These are phyloP conservation scores for Kurtzmaniella quercitrusa DNA, from an alignment of 1,139 yeast species.

Conservation along the genomic window DNA sequence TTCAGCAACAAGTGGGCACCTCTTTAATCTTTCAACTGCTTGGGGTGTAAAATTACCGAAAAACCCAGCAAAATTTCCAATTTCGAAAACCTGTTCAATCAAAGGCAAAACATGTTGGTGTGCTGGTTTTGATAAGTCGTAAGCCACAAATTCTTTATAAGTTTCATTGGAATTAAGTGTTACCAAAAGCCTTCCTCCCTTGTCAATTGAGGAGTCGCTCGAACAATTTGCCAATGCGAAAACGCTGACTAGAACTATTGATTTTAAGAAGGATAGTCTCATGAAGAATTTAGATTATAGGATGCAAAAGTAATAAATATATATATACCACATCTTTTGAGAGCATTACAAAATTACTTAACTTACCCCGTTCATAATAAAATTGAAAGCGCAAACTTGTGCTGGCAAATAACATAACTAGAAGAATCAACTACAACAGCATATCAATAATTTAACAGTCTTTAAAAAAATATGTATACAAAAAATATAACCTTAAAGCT, in stretches of 20 bases:
- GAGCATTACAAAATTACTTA: too few species aligned
- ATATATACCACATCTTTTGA: too few species aligned
- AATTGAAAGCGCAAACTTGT: too few species aligned
- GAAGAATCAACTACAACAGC: not conserved
- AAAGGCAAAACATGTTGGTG: constrained; percentile 37
- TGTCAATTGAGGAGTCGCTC: not conserved
- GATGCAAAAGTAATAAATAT: too few species aligned
- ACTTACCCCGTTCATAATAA: too few species aligned
- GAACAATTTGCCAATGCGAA: not conserved
- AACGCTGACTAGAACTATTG: not conserved
- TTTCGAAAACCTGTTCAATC: constrained; percentile 43
- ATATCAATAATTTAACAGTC: not conserved
- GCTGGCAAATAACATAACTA: too few species aligned
- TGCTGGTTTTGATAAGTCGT: constrained; percentile 31
- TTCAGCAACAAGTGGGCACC: constrained; percentile 50
- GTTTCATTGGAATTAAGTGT: constrained; percentile 25
- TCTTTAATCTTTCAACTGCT: constrained; percentile 42
- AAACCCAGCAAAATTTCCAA: constrained; percentile 65
- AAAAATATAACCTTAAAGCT: not conserved
- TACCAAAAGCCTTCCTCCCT: constrained; percentile 17
- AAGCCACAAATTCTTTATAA: constrained; percentile 36
- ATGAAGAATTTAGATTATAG: not conserved
- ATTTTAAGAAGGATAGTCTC: not conserved
- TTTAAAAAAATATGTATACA: not conserved
- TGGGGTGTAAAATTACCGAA: constrained; percentile 54